phyloP scores from a whole-genome alignment of 169 alveolate genomes.

The Perkinsus olseni region DNA sequence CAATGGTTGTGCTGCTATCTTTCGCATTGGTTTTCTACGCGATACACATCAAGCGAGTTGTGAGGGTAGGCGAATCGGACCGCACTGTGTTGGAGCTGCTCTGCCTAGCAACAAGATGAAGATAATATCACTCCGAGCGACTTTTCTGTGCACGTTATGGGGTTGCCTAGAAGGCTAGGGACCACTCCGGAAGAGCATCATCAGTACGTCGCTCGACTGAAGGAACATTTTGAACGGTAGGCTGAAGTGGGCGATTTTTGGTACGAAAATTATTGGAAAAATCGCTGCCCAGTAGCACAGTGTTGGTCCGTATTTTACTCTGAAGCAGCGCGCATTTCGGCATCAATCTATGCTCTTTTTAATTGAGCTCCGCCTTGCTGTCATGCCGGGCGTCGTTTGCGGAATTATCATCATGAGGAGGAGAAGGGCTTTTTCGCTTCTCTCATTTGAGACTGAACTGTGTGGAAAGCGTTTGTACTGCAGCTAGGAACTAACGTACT shows the following conservation, averaged over 20 bases:
- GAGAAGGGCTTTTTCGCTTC: too few relatives aligned
- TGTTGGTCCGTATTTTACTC: too few relatives aligned
- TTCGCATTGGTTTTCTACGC: background rate
- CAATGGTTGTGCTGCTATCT: background rate
- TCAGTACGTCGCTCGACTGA: background rate
- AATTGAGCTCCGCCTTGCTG: too few relatives aligned
- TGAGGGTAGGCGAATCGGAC: background rate
- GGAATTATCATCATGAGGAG: too few relatives aligned
- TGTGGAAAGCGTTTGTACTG: too few relatives aligned
- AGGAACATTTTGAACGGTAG: background rate
- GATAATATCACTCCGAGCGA: background rate
- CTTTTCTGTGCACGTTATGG: background rate
- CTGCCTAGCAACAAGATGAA: background rate
- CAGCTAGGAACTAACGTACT: too few relatives aligned
- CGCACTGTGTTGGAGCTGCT: background rate
- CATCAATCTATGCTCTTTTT: too few relatives aligned
- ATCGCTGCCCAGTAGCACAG: background rate
- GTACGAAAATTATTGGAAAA: background rate
- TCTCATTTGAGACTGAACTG: too few relatives aligned
- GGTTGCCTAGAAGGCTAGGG: background rate
- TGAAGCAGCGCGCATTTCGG: too few relatives aligned
- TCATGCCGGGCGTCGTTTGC: too few relatives aligned
- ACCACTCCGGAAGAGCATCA: background rate
- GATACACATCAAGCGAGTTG: background rate
- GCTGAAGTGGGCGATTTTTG: background rate